Evolutionary conservation across 164 flowering plant species (phyloP), one percentile per base, ranked within the genome.

Genomic region (Warburgia ugandensis): DNA sequence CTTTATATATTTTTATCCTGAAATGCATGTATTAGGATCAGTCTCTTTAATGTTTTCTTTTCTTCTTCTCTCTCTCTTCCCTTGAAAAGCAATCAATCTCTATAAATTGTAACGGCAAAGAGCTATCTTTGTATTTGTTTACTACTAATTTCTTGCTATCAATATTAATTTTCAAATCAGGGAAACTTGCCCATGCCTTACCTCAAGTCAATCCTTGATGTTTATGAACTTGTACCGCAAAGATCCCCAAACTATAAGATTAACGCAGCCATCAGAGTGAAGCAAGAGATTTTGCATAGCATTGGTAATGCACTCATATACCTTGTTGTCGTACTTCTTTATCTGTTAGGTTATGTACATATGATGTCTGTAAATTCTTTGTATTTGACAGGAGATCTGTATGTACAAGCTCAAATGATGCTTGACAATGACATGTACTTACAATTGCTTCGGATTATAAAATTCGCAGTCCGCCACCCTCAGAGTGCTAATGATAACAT

Each of bases 251-350:
- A 50, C 61, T 61, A 58, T 60, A 65, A 58, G 42, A 73, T 42
- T 26, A 63, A 57, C 63, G 69, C 83, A 44, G 71, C 79, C 43
- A 58, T 40, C 73, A 88, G 83, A 72, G 83, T 81, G 70, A 86
- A 84, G 78, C 94, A 86, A 72, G 99, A 94, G 75, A 80, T 89
- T 51, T 54, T 94, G 54, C 89, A 77, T 61, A 78, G 79, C 53
- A 80, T 94, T 36, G 99, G 99, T 94, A 94, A 67, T 66, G 45
- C 42, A 21, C 22, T 16, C 6, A 17, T 38, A 13, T 13, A 30
- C 22, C 20, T 47, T 25, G 4, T 45, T 45, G 19, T 38, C 8
- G 27, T 41, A 39, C 6, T 48, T 48, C 19, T 7, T 6, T 7
- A 1, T 8, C 16, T 25, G 20, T 43, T 20, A 12, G 8, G 14